Percentiles rank a stretch among this genome's conserved stretches.
Conservation (phyloP, 2,329 filamentous ascomycete species). For the Colletotrichum abscissum region DNA sequence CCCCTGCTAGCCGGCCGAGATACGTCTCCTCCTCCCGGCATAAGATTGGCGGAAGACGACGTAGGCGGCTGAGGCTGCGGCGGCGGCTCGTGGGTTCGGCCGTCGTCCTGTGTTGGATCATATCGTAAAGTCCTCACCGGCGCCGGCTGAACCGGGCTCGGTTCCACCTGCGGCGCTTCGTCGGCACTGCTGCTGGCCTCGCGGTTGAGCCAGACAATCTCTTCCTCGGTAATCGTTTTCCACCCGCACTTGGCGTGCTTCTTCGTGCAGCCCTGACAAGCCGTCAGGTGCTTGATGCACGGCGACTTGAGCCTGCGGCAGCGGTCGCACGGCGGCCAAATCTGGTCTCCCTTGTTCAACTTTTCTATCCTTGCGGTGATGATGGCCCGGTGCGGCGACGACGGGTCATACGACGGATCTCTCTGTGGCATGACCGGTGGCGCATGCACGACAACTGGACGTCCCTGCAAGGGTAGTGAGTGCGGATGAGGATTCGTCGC, state of each 20-base stretch:
- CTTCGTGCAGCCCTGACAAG: slow-evolving; percentile 88
- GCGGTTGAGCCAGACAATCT: slow-evolving; percentile 55
- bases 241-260: slow-evolving; percentile 92
- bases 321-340: slow-evolving; percentile 86
- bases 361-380: slow-evolving; percentile 83
- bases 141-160: slow-evolving; percentile 37
- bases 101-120: slow-evolving; percentile 32
- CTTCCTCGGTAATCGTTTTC: slow-evolving; percentile 82
- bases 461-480: slow-evolving; percentile 40
- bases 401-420: slow-evolving; percentile 42
- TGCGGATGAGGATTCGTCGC: slow-evolving; percentile 39
- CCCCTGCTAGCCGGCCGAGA: slow-evolving; percentile 33
- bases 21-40: slow-evolving; percentile 24
- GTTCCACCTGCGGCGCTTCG: slow-evolving; percentile 43
- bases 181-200: slow-evolving; percentile 42
- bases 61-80: neutral
- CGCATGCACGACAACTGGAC: slow-evolving; percentile 42
- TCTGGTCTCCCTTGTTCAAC: slow-evolving; percentile 77
- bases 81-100: slow-evolving; percentile 21
- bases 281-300: slow-evolving; percentile 87
- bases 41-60: slow-evolving; percentile 5
- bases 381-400: slow-evolving; percentile 57
- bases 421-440: slow-evolving; percentile 42
- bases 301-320: slow-evolving; percentile 84
- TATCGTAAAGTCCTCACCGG: slow-evolving; percentile 35